Evolutionary conservation across 495 filamentous ascomycete species (phyloP).

Genomic region (Geopyxis carbonaria): DNA sequence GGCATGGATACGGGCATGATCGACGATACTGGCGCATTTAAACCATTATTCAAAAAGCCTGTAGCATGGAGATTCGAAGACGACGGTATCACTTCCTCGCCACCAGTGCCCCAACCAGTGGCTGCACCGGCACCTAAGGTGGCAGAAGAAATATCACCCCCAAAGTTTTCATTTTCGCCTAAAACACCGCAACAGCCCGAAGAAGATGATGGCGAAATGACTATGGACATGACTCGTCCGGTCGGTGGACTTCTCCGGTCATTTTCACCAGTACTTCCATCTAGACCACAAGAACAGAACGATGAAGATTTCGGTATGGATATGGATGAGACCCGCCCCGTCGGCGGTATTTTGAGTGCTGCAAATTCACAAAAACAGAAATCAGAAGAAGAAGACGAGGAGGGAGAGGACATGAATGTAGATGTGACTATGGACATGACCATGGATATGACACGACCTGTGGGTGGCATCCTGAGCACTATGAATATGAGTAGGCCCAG

Average conservation of each 20-base stretch:
- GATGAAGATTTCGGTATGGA: slow-evolving; percentile 27
- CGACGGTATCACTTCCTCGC: not conserved
- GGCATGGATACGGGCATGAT: slow-evolving; percentile 11
- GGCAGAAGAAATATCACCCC: slow-evolving; percentile 16
- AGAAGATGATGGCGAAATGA: slow-evolving; percentile 32
- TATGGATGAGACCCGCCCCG: slow-evolving; percentile 39
- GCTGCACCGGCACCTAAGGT: not conserved
- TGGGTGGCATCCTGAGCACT: slow-evolving; percentile 52
- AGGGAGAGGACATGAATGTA: slow-evolving; percentile 13
- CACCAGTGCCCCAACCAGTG: not conserved
- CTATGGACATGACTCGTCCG: slow-evolving; percentile 36
- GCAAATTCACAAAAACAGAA: not conserved
- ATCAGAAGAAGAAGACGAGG: not conserved
- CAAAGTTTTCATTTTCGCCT: slow-evolving; percentile 1
- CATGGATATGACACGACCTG: slow-evolving; percentile 52
- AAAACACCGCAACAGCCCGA: slow-evolving; percentile 20
- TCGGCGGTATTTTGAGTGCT: slow-evolving; percentile 37
- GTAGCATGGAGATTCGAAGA: slow-evolving; percentile 19
- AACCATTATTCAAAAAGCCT: slow-evolving; percentile 8
- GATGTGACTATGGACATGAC: slow-evolving; percentile 40
- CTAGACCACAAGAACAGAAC: slow-evolving; percentile 7
- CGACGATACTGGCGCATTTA: slow-evolving; percentile 6
- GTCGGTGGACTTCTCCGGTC: slow-evolving; percentile 31
- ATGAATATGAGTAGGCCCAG: not conserved
- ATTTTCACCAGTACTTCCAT: slow-evolving; percentile 8